These are phyloP conservation scores for Eimeria falciformis DNA, from an alignment of 169 alveolate species.

Conservation along the genomic window DNA sequence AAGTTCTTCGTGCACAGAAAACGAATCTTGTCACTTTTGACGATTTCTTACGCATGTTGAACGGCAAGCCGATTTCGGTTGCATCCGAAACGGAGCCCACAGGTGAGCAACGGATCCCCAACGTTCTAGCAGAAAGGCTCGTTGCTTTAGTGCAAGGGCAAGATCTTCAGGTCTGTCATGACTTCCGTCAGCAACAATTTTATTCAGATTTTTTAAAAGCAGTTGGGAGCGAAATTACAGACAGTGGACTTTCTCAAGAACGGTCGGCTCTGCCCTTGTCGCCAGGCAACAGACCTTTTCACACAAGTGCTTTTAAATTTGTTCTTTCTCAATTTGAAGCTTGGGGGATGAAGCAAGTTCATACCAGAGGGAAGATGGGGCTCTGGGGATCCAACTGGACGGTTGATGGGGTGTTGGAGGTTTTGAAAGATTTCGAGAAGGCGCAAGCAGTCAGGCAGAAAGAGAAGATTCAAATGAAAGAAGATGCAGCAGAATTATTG, in stretches of 20 bases:
- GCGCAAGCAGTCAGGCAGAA: not conserved
- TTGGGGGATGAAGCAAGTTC: not conserved
- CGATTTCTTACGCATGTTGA: not conserved
- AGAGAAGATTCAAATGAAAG: not conserved
- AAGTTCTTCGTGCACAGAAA: not conserved
- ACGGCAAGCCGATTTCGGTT: not conserved
- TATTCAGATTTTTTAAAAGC: not conserved
- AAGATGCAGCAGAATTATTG: not conserved
- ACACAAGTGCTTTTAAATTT: not conserved
- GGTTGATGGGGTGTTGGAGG: not conserved
- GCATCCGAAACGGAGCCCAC: not conserved
- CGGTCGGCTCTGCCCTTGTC: not conserved
- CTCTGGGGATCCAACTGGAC: not conserved
- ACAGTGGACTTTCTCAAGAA: not conserved
- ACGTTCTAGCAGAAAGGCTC: not conserved
- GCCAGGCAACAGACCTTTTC: constrained; percentile 11
- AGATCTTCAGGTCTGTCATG: not conserved
- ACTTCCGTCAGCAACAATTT: too few relatives aligned
- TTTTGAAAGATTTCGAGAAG: not conserved
- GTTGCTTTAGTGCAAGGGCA: not conserved
- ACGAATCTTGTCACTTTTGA: not conserved
- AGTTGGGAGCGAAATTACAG: too few relatives aligned
- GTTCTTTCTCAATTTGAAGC: not conserved
- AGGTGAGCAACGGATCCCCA: not conserved
- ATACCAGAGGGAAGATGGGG: not conserved